Base-by-base conservation (phyloP, 768 basidiomycete genomes). In the Collybia nuda region DNA sequence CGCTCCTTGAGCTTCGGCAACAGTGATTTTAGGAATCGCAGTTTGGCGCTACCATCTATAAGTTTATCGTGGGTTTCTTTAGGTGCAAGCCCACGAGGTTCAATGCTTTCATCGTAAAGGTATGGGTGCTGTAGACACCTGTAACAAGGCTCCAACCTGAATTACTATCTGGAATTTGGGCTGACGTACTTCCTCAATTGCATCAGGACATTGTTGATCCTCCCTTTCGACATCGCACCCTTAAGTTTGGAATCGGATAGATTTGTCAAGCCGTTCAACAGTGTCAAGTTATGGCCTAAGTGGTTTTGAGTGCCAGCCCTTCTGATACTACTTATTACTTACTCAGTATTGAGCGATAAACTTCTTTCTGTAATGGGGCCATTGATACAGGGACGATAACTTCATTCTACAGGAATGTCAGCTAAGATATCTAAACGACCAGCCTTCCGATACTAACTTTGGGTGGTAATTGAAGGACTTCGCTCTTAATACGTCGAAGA, bases 61-160 rank as follows among this genome's bases (percentile, higher is more conserved):
- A 97, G 69, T 57, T 86, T 88, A 37, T 84, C 82, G 56, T 97
- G 94, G 17, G 80, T 78, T 57, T 89, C 88, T 38, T 63, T 64
- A 2, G 67, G 59, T 12, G 78, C 57, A 19, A 93, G 61, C 14
- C 78, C 81, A 32, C 69, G 72, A 44, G 90, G 87, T 57, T 97
- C 95, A 18, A 98, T 86, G 38, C 85, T 84, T 46, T 82, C 77
- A 11, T 82, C 84, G 48, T 90, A 85, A 43, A 96, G 77, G 62
- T 96, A 96, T 0, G 94, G 93, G 66, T 97, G 94, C 69, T 96
- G 94, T 14, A 93, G 69, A 64, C 90, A 93, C 68, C 90, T 93
- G 45, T 2, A 48, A 35, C 36, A 41, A 44, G 22, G 45, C 51
- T 14, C 50, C 26, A 19, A 48, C 24, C 28, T 37, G 44, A 17